These are phyloP conservation scores for Beauveria australis DNA, from an alignment of 2,329 filamentous ascomycete species.

Conservation along the genomic window DNA sequence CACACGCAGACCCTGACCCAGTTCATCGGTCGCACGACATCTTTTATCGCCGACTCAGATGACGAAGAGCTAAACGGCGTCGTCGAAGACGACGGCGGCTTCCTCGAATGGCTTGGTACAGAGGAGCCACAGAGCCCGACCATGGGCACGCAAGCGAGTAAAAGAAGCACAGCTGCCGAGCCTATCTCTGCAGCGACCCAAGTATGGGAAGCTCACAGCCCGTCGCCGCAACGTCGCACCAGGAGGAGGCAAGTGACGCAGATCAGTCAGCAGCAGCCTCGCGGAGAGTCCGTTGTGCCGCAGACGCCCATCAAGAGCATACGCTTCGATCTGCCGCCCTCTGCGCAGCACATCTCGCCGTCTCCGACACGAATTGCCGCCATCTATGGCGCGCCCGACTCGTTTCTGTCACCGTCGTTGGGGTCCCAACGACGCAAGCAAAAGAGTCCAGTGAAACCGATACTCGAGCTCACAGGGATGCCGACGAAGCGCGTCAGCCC, in stretches of 20 bases:
- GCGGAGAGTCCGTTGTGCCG: slow-evolving; percentile 29
- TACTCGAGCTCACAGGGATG: slow-evolving; percentile 16
- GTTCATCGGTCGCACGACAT: slow-evolving; percentile 21
- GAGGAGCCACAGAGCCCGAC: slow-evolving; percentile 20
- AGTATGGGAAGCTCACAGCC: slow-evolving; percentile 9
- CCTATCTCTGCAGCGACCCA: slow-evolving; percentile 4
- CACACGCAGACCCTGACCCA: slow-evolving; percentile 37
- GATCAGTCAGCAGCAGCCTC: slow-evolving; percentile 6
- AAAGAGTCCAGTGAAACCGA: slow-evolving; percentile 14
- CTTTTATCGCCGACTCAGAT: slow-evolving; percentile 30
- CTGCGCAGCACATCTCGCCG: slow-evolving; percentile 29
- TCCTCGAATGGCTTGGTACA: slow-evolving; percentile 25
- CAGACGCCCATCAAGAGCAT: slow-evolving; percentile 32
- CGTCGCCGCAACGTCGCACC: slow-evolving; percentile 16
- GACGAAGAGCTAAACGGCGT: slow-evolving; percentile 23
- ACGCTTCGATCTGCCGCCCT: slow-evolving; percentile 36
- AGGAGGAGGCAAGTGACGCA: slow-evolving; percentile 5
- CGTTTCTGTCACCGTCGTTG: slow-evolving; percentile 28
- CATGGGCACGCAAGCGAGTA: not conserved
- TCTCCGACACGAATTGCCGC: slow-evolving; percentile 31
- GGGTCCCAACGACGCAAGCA: slow-evolving; percentile 24
- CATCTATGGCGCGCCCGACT: slow-evolving; percentile 28
- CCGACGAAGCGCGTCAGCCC: slow-evolving; percentile 14
- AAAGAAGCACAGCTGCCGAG: not conserved
- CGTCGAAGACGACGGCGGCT: slow-evolving; percentile 17